These are phyloP conservation scores for Globisporangium nodosum DNA, from an alignment of 352 stramenopile genomes.

Conservation along the genomic window DNA sequence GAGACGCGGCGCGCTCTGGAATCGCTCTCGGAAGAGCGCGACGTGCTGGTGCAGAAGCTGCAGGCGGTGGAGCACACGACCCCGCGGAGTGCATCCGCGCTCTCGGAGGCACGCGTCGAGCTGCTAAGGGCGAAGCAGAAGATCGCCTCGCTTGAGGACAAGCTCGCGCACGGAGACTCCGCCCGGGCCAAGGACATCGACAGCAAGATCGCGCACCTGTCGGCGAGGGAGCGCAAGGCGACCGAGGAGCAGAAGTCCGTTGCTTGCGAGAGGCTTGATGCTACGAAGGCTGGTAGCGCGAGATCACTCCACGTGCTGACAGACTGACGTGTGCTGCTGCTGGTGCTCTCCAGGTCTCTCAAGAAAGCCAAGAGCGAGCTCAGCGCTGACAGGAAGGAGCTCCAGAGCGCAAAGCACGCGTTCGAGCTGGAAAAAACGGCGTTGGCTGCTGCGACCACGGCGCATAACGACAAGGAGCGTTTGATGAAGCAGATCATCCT, in stretches of 20 bases:
- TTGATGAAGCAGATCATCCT: constrained; percentile 42
- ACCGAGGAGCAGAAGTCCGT: constrained; percentile 48
- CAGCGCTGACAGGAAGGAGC: constrained; percentile 22
- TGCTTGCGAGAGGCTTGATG: neutral
- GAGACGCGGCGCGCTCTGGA: constrained; percentile 10
- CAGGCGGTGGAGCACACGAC: constrained; percentile 11
- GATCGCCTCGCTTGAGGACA: constrained; percentile 37
- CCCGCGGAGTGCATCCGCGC: constrained; percentile 9
- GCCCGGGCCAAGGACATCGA: constrained; percentile 32
- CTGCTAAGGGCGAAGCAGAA: constrained; percentile 52
- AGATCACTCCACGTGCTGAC: neutral
- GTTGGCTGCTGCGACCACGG: constrained; percentile 1
- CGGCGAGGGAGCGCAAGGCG: constrained; percentile 25
- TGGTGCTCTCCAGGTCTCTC: constrained; percentile 14
- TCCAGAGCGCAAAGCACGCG: constrained; percentile 20
- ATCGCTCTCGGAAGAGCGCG: constrained; percentile 17
- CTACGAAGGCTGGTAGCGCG: no score
- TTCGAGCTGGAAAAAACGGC: constrained; percentile 15
- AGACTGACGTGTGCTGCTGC: neutral
- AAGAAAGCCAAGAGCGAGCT: constrained; percentile 41
- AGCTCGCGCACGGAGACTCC: constrained; percentile 22
- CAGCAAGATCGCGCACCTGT: constrained; percentile 24
- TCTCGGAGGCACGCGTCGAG: constrained; percentile 35
- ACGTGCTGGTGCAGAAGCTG: constrained; percentile 16
- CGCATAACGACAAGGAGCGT: constrained; percentile 33